phyloP scores from a whole-genome alignment of 2,329 filamentous ascomycete genomes.

The Pseudocercospora cruenta region DNA sequence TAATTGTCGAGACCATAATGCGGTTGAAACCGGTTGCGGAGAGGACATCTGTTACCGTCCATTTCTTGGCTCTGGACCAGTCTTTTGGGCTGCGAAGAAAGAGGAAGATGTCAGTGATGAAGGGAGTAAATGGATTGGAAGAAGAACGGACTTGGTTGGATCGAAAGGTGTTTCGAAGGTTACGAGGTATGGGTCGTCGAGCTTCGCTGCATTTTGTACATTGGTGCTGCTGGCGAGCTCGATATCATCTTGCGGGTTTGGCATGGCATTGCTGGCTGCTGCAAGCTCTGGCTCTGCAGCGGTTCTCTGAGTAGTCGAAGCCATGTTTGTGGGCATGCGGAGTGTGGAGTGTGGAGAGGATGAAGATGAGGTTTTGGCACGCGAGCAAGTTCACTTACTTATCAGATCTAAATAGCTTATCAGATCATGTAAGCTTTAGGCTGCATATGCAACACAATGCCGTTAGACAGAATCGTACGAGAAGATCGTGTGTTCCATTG shows the following conservation, averaged over 20 bases:
- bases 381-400: not conserved
- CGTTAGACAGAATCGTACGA: not conserved
- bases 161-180: slow-evolving; percentile 32
- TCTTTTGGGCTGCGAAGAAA: slow-evolving; percentile 5
- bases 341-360: not conserved
- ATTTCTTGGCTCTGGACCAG: slow-evolving; percentile 42
- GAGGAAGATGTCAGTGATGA: not conserved
- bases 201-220: not conserved
- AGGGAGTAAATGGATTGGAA: not conserved
- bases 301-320: not conserved
- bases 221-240: not conserved
- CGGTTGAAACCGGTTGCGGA: slow-evolving; percentile 57
- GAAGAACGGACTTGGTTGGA: not conserved
- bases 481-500: not conserved
- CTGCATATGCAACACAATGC: not conserved
- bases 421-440: slow-evolving; percentile 2
- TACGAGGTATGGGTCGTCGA: slow-evolving; percentile 21
- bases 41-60: slow-evolving; percentile 54
- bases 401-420: not conserved
- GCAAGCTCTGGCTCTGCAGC: not conserved
- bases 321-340: not conserved
- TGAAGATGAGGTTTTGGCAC: not conserved
- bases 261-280: too few species aligned
- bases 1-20: slow-evolving; percentile 56
- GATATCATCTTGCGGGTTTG: not conserved